Evolutionary conservation across 1,284 basidiomycete genomes (phyloP).

Genomic region (Melampsora medusae): DNA sequence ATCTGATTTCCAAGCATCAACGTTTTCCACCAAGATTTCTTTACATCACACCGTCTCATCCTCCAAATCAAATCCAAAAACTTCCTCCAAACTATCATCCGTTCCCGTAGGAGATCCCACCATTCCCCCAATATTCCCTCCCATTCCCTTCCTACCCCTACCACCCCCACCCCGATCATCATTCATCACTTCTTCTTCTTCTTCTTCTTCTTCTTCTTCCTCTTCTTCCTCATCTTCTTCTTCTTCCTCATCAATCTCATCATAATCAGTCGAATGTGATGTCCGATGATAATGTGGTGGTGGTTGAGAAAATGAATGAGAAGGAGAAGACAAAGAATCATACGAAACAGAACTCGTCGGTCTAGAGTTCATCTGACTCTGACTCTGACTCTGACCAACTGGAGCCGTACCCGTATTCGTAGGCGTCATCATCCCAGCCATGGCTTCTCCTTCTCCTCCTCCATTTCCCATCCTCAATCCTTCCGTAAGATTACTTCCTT

Average conservation of each 20-base stretch:
- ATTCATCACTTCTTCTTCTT: not conserved
- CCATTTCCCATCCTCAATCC: not conserved
- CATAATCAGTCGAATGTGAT: slow-evolving; percentile 36
- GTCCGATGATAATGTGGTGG: not conserved
- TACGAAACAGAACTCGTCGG: slow-evolving; percentile 11
- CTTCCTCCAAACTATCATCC: slow-evolving; percentile 19
- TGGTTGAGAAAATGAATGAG: not conserved
- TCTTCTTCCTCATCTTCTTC: slow-evolving; percentile 23
- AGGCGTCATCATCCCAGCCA: not conserved
- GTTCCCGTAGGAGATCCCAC: not conserved
- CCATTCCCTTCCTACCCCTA: not conserved
- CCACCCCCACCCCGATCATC: not conserved
- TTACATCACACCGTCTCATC: slow-evolving; percentile 13
- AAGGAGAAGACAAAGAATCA: slow-evolving; percentile 2
- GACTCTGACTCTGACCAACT: too few species aligned
- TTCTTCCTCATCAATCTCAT: slow-evolving; percentile 21
- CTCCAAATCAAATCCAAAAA: slow-evolving; percentile 27
- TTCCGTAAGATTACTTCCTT: not conserved
- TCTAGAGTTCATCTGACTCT: slow-evolving; percentile 23
- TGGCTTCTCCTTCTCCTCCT: too few species aligned
- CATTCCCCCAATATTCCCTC: not conserved
- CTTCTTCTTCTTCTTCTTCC: slow-evolving; percentile 3
- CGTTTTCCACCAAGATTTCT: too few species aligned
- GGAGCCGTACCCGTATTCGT: not conserved
- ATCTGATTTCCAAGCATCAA: too few species aligned